These are phyloP conservation scores for Streptanthus diversifolius DNA, from an alignment of 345 rosid species.

Conservation along the genomic window DNA sequence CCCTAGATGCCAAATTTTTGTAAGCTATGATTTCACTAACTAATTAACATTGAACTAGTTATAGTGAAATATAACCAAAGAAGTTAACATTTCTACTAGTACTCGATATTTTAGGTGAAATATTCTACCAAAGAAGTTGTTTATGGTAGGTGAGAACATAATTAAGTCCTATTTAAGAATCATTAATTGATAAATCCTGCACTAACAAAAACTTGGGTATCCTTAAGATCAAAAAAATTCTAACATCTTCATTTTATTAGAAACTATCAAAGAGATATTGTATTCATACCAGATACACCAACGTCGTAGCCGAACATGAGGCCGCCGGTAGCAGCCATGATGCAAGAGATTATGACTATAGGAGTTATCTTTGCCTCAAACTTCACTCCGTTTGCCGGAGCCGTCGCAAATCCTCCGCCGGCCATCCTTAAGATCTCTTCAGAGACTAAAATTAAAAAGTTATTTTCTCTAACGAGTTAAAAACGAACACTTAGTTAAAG, in stretches of 20 bases:
- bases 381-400: constrained; percentile 49
- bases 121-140: constrained; percentile 1
- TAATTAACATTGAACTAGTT: not conserved
- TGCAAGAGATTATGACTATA: constrained; percentile 75
- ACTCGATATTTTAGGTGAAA: constrained; percentile 9
- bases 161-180: not conserved
- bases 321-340: constrained; percentile 97
- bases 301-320: constrained; percentile 97
- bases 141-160: constrained; percentile 6
- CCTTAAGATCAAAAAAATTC: not conserved
- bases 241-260: not conserved
- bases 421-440: constrained; percentile 44
- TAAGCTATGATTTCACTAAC: not conserved
- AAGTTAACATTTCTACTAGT: not conserved
- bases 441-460: not conserved
- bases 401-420: constrained; percentile 64
- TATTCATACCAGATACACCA: constrained; percentile 75
- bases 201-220: not conserved
- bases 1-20: not conserved
- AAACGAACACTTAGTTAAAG: not conserved
- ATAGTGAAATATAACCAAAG: too few species aligned
- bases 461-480: not conserved
- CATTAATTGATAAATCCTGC: not conserved
- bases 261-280: not conserved
- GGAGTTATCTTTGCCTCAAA: constrained; percentile 97